Evolutionary conservation across 805 yeast genomes (phyloP), one percentile per base, ranked within the genome.

Genomic region (Millerago galiae): DNA sequence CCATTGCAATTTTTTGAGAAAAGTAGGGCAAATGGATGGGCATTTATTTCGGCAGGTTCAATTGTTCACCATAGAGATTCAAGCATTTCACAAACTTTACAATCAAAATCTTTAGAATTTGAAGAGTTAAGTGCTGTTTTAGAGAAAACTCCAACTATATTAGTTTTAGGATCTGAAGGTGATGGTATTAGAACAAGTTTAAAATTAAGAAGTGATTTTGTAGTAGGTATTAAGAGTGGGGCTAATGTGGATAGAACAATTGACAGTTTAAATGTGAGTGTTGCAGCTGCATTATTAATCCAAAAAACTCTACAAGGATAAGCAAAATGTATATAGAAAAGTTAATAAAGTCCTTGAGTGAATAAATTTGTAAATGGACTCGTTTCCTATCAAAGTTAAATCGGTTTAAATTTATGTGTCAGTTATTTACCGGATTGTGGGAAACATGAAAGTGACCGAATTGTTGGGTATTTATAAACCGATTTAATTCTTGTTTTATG

Each of bases 181-280:
- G 69, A 68, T 6, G 97, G 97, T 30, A 77, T 89, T 21, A 69
- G 96, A 41, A 81, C 81, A 8, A 74, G 77, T 36, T 54, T 89
- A 50, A 66, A 76, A 46, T 63, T 76, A 41, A 66, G 77, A 51
- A 75, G 86, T 39, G 84, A 82, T 46, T 64, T 54, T 43, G 47
- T 61, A 21, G 72, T 68, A 2, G 60, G 59, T 37, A 61, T 69
- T 8, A 38, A 50, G 12, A 60, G 64, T 35, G 61, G 65, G 7
- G 48, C 68, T 27, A 48, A 43, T 13, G 58, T 53, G 3, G 60
- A 55, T 32, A 63, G 64, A 2, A 46, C 50, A 16, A 80, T 89
- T 31, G 96, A 88, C 56, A 84, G 95, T 26, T 66, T 89, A 55
- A 89, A 89, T 57, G 97, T 87, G 27, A 85, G 93, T 56, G 96